Conservation (phyloP, 148 eudicot genomes). For the Salicornia ramosissima region DNA sequence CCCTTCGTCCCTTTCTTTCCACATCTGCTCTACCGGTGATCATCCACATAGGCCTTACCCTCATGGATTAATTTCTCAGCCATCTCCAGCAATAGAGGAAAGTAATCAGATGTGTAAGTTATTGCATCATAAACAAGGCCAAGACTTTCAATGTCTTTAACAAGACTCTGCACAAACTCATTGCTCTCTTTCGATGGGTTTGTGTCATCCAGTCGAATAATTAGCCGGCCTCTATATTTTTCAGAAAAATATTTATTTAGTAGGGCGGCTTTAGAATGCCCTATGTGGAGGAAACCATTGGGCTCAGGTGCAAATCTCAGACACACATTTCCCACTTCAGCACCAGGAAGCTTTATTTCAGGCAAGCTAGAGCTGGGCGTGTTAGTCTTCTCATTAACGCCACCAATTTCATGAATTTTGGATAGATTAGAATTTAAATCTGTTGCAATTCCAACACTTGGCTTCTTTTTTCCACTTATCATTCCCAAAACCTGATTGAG, state of each 20-base stretch:
- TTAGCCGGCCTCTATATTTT: constrained; percentile 67
- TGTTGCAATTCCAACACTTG: no score
- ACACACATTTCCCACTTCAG: constrained; percentile 77
- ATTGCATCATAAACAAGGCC: constrained; percentile 60
- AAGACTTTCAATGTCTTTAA: constrained; percentile 75
- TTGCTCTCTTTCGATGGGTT: constrained; percentile 93
- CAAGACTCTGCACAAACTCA: constrained; percentile 86
- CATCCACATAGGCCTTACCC: constrained; percentile 95
- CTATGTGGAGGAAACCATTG: constrained; percentile 95
- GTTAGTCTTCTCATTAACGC: no score
- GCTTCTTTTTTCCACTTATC: constrained; percentile 48
- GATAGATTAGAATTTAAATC: no score
- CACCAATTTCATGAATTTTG: no score
- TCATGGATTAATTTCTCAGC: constrained; percentile 65
- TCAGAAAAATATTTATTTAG: constrained; percentile 88
- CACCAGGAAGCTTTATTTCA: constrained; percentile 85
- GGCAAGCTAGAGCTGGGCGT: constrained; percentile 36
- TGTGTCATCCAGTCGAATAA: constrained; percentile 91
- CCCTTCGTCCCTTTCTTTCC: constrained; percentile 90
- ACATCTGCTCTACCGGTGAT: constrained; percentile 94
- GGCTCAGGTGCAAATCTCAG: constrained; percentile 97
- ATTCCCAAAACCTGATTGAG: constrained; percentile 38
- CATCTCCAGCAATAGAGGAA: constrained; percentile 84
- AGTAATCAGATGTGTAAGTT: constrained; percentile 90
- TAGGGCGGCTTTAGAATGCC: constrained; percentile 94